Conservation (phyloP, 257 asterid species). For the Prunella vulgaris region DNA sequence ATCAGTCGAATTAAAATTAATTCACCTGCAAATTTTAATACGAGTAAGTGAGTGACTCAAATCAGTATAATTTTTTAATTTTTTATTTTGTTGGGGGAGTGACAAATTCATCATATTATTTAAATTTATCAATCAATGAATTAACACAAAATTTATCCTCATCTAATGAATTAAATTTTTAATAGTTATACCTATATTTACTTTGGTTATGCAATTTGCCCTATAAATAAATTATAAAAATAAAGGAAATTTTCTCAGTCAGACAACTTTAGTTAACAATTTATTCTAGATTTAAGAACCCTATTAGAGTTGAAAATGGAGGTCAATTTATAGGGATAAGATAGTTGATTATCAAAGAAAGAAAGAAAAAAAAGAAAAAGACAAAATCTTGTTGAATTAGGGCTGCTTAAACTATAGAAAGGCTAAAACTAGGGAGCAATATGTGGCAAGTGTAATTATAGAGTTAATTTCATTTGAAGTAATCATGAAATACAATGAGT, state of each 20-base stretch:
- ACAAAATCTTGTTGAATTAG: conserved; percentile 5
- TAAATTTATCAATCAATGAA: no score
- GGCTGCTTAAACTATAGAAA: neutral
- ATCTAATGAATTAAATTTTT: no score
- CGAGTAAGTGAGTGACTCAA: neutral
- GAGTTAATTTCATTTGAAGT: conserved; percentile 12
- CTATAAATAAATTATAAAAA: neutral
- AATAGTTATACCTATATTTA: neutral
- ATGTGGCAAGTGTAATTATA: no score
- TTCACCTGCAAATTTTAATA: neutral
- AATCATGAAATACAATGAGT: neutral
- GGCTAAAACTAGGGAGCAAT: neutral
- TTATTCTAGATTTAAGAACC: neutral
- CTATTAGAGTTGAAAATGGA: neutral
- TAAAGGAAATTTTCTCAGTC: neutral
- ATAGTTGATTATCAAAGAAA: neutral
- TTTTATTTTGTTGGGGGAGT: no score
- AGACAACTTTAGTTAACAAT: neutral
- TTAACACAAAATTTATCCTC: no score
- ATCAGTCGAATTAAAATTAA: neutral
- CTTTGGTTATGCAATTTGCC: neutral
- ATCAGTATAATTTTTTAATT: no score
- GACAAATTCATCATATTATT: no score
- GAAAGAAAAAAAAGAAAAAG: no score
- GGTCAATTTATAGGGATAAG: neutral